Base-by-base conservation (phyloP, 352 stramenopile genomes). In the Globisporangium paddicum region DNA sequence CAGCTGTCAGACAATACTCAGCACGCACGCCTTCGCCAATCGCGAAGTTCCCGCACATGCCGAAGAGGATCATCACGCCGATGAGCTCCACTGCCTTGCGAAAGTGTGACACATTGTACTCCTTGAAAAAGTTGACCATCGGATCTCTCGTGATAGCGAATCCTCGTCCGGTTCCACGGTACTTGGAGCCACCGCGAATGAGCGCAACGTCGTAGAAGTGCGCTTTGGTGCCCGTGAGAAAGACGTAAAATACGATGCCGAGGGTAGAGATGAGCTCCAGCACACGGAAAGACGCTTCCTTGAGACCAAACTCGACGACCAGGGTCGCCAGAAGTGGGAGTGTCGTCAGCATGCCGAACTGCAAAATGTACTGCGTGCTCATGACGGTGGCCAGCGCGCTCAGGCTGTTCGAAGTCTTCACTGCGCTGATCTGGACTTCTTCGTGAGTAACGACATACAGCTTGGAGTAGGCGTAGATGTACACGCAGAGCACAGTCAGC, bases 41-140 rank as follows among this genome's bases (percentile, higher is more conserved):
- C 53, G 82, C 71, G 54, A 93, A 95, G 11, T 77, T 84, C 18
- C 83, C 86, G 48, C 88, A 91, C 7, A 91, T 65, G 1, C 83
- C 80, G 58, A 88, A 93, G 21, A 95, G 63, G 47, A 93, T 84
- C 77, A 92, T 94, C 34, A 95, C 54, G 3, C 82, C 83, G 37
- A 95, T 91, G 34, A 95, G 64, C 58, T 95, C 86, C 2, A 95
- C 79, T 11, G 83, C 86, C 58, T 94, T 95, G n/a, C 86, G 78
- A 59, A 92, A 95, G 71, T 95, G 86, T 5, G 84, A 94, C 38
- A 90, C 83, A 35, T 71, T 77, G 49, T 95, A 95, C 59, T 93
- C 86, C 54, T 95, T 93, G 51, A 94, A 94, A 48, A 95, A 93
- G 45, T 89, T 89, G 10, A 93, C 84, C 78, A 95, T 92, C 0